Percentiles rank a stretch among this genome's conserved stretches.
These are phyloP conservation scores for Penicillium psychrofluorescens DNA, from an alignment of 495 filamentous ascomycete genomes.

Conservation along the genomic window DNA sequence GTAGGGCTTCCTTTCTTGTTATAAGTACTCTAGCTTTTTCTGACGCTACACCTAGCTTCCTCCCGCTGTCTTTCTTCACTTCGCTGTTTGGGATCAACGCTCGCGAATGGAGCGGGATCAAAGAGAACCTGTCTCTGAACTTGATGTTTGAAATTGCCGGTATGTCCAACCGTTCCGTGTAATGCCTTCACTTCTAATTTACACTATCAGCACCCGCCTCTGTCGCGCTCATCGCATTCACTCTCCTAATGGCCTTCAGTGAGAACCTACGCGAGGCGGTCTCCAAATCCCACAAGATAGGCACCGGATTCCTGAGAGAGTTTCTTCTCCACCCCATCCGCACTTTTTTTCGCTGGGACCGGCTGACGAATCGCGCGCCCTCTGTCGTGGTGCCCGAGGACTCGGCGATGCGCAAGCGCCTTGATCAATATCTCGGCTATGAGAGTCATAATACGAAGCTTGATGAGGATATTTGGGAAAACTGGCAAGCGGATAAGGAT, in stretches of 20 bases:
- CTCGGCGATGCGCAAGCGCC: slow-evolving; percentile 14
- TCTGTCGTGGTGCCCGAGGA: slow-evolving; percentile 12
- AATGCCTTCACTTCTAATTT: too few species aligned
- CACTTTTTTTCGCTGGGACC: slow-evolving; percentile 7
- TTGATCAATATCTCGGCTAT: slow-evolving; percentile 23
- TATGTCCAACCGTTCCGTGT: neutral
- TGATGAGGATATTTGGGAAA: slow-evolving; percentile 31
- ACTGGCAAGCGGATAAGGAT: slow-evolving; percentile 14
- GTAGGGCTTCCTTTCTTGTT: slow-evolving; percentile 25
- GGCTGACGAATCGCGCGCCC: slow-evolving; percentile 6
- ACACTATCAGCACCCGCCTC: slow-evolving; percentile 22
- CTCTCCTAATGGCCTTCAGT: slow-evolving; percentile 38
- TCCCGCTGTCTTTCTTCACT: slow-evolving; percentile 61
- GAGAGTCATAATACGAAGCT: slow-evolving; percentile 11
- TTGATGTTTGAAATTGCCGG: slow-evolving; percentile 32
- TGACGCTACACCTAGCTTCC: slow-evolving; percentile 29
- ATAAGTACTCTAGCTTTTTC: slow-evolving; percentile 23
- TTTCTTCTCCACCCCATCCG: slow-evolving; percentile 14
- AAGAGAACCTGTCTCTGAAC: slow-evolving; percentile 19
- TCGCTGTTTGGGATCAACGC: slow-evolving; percentile 61
- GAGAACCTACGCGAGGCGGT: slow-evolving; percentile 25
- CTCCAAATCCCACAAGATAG: slow-evolving; percentile 18
- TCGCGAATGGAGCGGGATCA: slow-evolving; percentile 50
- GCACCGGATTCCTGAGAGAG: slow-evolving; percentile 16
- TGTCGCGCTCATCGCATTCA: slow-evolving; percentile 33